Evolutionary conservation across 2,329 filamentous ascomycete species (phyloP).

Genomic region (Coniella lustricola): DNA sequence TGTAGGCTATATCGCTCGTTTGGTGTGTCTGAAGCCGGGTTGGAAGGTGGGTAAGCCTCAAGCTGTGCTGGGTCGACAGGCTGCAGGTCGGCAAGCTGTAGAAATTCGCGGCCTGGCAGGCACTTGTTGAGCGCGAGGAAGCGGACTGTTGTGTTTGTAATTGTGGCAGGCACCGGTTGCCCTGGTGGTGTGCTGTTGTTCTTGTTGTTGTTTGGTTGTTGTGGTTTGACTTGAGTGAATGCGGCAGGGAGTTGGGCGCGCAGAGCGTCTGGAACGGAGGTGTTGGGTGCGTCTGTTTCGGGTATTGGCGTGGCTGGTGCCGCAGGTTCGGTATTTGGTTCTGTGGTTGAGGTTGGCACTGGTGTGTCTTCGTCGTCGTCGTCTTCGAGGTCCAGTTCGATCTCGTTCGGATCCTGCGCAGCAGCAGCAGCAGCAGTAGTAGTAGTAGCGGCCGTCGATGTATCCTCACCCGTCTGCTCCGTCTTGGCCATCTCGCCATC

Average conservation of each 20-base stretch:
- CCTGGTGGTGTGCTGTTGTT: slow-evolving; percentile 41
- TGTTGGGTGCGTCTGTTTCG: slow-evolving; percentile 14
- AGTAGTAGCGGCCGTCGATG: slow-evolving; percentile 10
- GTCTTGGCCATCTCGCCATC: slow-evolving; percentile 7
- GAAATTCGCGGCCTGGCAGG: slow-evolving; percentile 68
- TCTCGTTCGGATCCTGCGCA: slow-evolving; percentile 56
- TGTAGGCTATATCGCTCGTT: slow-evolving; percentile 50
- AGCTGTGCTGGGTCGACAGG: slow-evolving; percentile 33
- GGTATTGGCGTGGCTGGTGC: slow-evolving; percentile 22
- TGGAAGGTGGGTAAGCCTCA: slow-evolving; percentile 15
- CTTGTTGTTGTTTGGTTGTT: slow-evolving; percentile 23
- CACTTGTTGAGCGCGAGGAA: slow-evolving; percentile 94
- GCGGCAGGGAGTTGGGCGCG: slow-evolving; percentile 70
- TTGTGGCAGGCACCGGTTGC: slow-evolving; percentile 61
- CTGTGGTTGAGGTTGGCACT: slow-evolving; percentile 8
- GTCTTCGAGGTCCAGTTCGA: slow-evolving; percentile 57
- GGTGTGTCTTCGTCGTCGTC: slow-evolving; percentile 36
- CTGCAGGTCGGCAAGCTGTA: slow-evolving; percentile 66
- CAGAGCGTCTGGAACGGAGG: slow-evolving; percentile 53
- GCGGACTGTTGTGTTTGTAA: slow-evolving; percentile 70
- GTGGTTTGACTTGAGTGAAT: slow-evolving; percentile 46
- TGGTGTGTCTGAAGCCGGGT: slow-evolving; percentile 6
- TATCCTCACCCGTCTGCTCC: slow-evolving; percentile 11
- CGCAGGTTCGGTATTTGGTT: background rate
- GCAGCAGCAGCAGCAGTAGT: slow-evolving; percentile 6